phyloP scores from a whole-genome alignment of 495 filamentous ascomycete genomes.

The Penicillium odoratum region DNA sequence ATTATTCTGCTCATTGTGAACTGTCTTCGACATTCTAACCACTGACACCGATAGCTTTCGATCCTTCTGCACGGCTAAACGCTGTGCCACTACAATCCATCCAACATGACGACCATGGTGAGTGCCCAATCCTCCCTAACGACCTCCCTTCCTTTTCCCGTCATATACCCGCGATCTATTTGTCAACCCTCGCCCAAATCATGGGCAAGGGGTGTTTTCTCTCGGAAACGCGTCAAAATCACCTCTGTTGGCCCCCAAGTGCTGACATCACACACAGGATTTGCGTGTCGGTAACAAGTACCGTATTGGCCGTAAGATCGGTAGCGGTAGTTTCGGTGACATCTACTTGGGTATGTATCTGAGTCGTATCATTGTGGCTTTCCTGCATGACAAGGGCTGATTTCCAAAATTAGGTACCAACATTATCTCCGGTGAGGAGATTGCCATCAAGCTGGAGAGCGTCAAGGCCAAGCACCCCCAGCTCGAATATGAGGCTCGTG shows the following conservation, averaged over 20 bases:
- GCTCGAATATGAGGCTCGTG: constrained; percentile 98
- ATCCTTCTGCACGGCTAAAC: constrained; percentile 31
- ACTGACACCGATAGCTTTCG: constrained; percentile 8
- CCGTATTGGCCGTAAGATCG: constrained; percentile 99
- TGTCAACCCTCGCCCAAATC: neutral
- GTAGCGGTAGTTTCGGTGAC: constrained; percentile 96
- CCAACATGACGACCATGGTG: constrained; percentile 54
- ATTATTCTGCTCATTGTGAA: constrained; percentile 6
- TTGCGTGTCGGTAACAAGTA: constrained; percentile 99
- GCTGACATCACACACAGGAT: constrained; percentile 62
- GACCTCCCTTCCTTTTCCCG: neutral
- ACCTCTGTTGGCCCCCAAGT: neutral
- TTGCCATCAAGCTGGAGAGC: constrained; percentile 99
- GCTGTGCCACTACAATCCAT: constrained; percentile 37
- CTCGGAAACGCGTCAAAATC: neutral
- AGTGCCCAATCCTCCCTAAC: constrained; percentile 17
- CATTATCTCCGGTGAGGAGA: constrained; percentile 99
- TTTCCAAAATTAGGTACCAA: constrained; percentile 69
- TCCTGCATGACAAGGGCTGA: constrained; percentile 5
- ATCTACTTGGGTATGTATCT: constrained; percentile 83
- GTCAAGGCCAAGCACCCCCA: constrained; percentile 99
- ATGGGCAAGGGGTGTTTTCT: neutral
- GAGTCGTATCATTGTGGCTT: neutral
- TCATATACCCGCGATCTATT: neutral
- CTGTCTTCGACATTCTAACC: neutral